Evolutionary conservation across 805 yeast species (phyloP), one percentile per base, ranked within the genome.

Genomic region (Candida multigemmis): DNA sequence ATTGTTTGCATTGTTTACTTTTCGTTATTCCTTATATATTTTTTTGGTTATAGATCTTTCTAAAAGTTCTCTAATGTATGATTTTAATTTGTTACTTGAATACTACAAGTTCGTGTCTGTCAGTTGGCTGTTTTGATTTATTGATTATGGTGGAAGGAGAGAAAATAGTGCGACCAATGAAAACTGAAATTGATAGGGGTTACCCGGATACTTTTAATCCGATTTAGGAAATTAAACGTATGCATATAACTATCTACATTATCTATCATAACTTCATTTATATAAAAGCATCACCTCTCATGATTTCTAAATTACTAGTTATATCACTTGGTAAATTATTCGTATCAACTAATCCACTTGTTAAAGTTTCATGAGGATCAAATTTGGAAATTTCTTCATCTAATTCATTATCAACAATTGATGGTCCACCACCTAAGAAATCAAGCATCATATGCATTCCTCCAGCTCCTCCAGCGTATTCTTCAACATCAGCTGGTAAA

Each of bases 391-490:
- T 47, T 26, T 56, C 63, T 18, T 56, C 60, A 37, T 59, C 68
- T 7, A 57, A 43, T 30, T 58, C 65, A 32, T 50, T 50, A 30
- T 48, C 49, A 14, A 60, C 55, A 12, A 61, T 57, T 7, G 61
- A 48, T 9, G 66, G 65, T 7, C 69, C 67, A 8, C 91, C 91
- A 12, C 91, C 93, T 12, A 81, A 60, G 57, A 81, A 81, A 50
- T 81, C 91, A 52, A 81, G 57, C 93, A 81, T 81, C 93, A 81
- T 81, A 46, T 80, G 86, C 85, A 79, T 79, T 35, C 91, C 91
- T 28, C 93, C 91, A 29, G 73, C 63, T 23, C 93, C 83, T 21
- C 94, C 94, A 9, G 87, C 76, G 45, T 83, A 81, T 42, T 80
- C 85, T 41, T 87, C 96, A 29, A 84, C 94, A 50, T 86, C 94